Conservation (phyloP, 805 yeast genomes). For the Saturnispora hagleri region DNA sequence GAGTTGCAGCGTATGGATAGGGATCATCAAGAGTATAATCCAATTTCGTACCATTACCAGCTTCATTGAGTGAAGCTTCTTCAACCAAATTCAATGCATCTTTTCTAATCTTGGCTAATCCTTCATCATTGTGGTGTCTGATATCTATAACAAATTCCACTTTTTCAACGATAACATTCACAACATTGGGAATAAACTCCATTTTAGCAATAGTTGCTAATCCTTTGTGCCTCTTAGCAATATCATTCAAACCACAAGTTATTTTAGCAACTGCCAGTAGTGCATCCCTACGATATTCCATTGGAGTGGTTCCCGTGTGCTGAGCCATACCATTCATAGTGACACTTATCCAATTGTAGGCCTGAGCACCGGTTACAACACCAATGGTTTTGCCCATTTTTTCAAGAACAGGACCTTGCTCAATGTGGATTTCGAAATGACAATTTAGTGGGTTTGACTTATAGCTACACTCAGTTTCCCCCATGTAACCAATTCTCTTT, state of each 20-base stretch:
- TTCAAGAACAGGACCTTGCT: constrained; percentile 68
- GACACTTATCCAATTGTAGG: constrained; percentile 52
- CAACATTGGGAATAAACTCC: constrained; percentile 48
- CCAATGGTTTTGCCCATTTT: constrained; percentile 48
- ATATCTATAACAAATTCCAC: constrained; percentile 54
- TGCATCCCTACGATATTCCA: constrained; percentile 52
- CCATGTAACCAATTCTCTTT: constrained; percentile 53
- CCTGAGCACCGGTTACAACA: constrained; percentile 58
- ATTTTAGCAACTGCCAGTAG: constrained; percentile 48
- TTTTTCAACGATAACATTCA: constrained; percentile 58
- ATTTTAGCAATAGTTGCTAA: constrained; percentile 52
- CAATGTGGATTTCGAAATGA: constrained; percentile 69
- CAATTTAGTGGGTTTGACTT: constrained; percentile 48
- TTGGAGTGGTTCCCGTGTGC: constrained; percentile 70
- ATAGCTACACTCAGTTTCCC: constrained; percentile 40
- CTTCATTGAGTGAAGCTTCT: constrained; percentile 18
- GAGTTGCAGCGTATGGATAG: constrained; percentile 35
- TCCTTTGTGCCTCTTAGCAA: constrained; percentile 44
- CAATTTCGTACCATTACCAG: constrained; percentile 31
- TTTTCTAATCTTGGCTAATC: constrained; percentile 31
- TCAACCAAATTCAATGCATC: constrained; percentile 26
- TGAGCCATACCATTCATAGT: constrained; percentile 54
- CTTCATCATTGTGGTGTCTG: constrained; percentile 44
- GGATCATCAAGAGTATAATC: constrained; percentile 38
- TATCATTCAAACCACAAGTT: constrained; percentile 45